Percentiles rank a stretch among this genome's conserved stretches.
Evolutionary conservation across 352 stramenopile genomes (phyloP).

Genomic region (Saprolegnia parasitica): DNA sequence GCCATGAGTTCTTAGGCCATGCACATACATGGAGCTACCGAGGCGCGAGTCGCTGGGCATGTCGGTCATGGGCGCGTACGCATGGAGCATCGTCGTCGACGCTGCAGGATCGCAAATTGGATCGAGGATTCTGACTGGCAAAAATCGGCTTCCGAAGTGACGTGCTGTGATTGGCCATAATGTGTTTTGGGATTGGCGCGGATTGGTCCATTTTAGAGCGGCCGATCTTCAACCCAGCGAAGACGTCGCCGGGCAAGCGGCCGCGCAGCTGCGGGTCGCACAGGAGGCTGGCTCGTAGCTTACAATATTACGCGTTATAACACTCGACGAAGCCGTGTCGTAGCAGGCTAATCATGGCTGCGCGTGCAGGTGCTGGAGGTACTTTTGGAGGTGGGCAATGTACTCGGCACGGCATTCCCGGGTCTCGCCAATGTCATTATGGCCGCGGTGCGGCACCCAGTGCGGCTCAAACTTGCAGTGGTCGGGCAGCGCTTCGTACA

Average conservation of each 20-base stretch:
- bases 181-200: no score
- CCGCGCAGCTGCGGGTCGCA: no score
- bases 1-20: background rate
- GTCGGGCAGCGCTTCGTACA: conserved; percentile 27
- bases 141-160: background rate
- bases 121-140: conserved; percentile 1
- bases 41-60: background rate
- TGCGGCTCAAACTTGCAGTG: conserved; percentile 16
- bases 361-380: conserved; percentile 20
- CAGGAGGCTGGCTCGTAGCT: no score
- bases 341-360: background rate
- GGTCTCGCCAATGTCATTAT: conserved; percentile 34
- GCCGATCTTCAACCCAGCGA: no score
- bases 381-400: conserved; percentile 24
- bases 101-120: conserved; percentile 8
- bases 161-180: background rate
- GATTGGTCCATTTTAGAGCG: no score
- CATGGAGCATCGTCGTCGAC: background rate
- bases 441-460: conserved; percentile 29
- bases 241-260: no score
- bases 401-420: conserved; percentile 23
- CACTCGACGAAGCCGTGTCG: background rate
- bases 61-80: conserved; percentile 10
- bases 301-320: no score
- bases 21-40: background rate